A percentile compares a stretch with the other conserved stretches of the same genome.
phyloP scores from a whole-genome alignment of 805 yeast genomes.

The Yarrowia osloensis region DNA sequence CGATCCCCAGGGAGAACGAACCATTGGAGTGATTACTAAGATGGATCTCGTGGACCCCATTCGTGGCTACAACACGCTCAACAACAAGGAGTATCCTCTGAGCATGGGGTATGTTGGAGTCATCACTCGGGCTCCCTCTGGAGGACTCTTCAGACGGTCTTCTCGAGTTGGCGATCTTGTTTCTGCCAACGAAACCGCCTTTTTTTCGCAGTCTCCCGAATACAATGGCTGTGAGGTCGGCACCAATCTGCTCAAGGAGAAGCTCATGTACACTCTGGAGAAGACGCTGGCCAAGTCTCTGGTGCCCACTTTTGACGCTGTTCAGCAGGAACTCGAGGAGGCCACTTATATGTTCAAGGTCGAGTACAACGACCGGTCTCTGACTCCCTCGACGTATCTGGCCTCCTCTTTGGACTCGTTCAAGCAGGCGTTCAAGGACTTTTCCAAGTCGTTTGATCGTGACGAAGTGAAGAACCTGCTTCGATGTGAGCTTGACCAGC shows the following conservation, averaged over 20 bases:
- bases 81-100: slow-evolving; percentile 82
- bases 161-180: slow-evolving; percentile 58
- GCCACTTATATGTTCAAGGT: slow-evolving; percentile 91
- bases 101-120: slow-evolving; percentile 98
- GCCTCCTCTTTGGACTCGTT: slow-evolving; percentile 88
- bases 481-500: slow-evolving; percentile 84
- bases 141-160: slow-evolving; percentile 54
- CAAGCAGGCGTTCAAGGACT: slow-evolving; percentile 82
- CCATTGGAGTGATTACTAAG: slow-evolving; percentile 95
- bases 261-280: slow-evolving; percentile 83
- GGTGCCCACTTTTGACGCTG: slow-evolving; percentile 81
- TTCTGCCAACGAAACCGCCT: slow-evolving; percentile 52
- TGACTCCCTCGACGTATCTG: slow-evolving; percentile 91
- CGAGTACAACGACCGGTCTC: slow-evolving; percentile 89
- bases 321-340: slow-evolving; percentile 91
- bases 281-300: slow-evolving; percentile 86
- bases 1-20: slow-evolving; percentile 93
- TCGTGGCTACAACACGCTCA: slow-evolving; percentile 65
- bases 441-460: slow-evolving; percentile 79
- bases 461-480: slow-evolving; percentile 76
- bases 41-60: slow-evolving; percentile 84
- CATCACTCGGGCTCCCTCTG: slow-evolving; percentile 72
- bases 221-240: slow-evolving; percentile 74
- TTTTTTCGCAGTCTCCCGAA: slow-evolving; percentile 63
- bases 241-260: slow-evolving; percentile 71